Conservation (phyloP, 1,284 basidiomycete genomes). For the Puccinia hordei region DNA sequence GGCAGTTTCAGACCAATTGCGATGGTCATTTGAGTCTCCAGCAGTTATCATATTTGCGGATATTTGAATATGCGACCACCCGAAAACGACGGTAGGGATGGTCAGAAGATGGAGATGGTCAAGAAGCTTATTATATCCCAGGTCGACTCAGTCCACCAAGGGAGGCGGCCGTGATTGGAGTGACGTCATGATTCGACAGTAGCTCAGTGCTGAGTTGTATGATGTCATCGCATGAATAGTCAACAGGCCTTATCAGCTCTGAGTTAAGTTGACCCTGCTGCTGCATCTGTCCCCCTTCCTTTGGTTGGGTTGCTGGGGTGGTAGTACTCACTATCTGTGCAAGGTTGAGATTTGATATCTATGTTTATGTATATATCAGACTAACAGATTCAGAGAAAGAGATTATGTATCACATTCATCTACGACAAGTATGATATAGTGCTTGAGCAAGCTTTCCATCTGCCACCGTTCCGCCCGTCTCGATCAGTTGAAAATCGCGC, state of each 20-base stretch:
- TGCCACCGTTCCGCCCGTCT: background rate
- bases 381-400: background rate
- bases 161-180: too few species aligned
- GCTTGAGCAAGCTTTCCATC: background rate
- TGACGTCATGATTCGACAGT: too few species aligned
- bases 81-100: background rate
- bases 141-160: background rate
- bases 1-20: conserved; percentile 30
- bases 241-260: background rate
- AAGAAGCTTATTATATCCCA: background rate
- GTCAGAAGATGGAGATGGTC: background rate
- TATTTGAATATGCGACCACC: too few species aligned
- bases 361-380: background rate
- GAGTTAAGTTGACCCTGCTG: too few species aligned
- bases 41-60: background rate
- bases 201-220: background rate
- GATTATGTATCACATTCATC: background rate
- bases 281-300: background rate
- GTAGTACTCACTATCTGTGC: background rate
- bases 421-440: background rate
- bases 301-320: background rate
- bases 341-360: background rate
- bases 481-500: background rate
- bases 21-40: conserved; percentile 9
- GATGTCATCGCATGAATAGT: background rate